Conservation (phyloP, 169 alveolate genomes). For the Cryptosporidium sp. region DNA sequence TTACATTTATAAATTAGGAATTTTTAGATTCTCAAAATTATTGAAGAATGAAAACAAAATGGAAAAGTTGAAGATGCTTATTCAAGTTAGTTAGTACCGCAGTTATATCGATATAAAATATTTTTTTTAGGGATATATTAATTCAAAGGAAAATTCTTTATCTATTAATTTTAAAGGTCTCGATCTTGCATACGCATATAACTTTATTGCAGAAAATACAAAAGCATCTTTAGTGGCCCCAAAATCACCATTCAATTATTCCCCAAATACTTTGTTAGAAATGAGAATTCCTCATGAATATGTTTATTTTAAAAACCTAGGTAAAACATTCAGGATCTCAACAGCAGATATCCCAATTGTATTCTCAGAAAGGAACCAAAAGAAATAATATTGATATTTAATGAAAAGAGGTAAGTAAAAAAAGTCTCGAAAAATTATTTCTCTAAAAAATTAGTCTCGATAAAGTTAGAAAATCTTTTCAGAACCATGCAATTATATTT, state of each 20-base stretch:
- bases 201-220: neutral
- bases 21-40: slow-evolving; percentile 6
- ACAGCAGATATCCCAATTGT: slow-evolving; percentile 13
- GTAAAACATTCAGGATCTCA: neutral
- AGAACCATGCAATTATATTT: neutral
- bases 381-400: neutral
- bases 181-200: slow-evolving; percentile 11
- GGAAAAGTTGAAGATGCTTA: neutral
- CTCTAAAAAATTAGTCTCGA: neutral
- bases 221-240: slow-evolving; percentile 2
- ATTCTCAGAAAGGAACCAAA: neutral
- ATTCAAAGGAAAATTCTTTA: neutral
- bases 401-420: neutral
- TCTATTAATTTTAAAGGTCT: slow-evolving; percentile 11
- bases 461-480: neutral
- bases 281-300: slow-evolving; percentile 23
- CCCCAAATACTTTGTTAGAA: neutral
- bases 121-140: neutral
- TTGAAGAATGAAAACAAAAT: neutral
- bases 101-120: neutral
- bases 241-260: slow-evolving; percentile 4
- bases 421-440: neutral
- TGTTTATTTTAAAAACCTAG: neutral
- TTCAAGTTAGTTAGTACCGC: neutral
- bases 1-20: neutral